A percentile compares a stretch with the other conserved stretches of the same genome.
These are phyloP conservation scores for Fusarium brachygibbosum DNA, from an alignment of 2,329 filamentous ascomycete species.

Conservation along the genomic window DNA sequence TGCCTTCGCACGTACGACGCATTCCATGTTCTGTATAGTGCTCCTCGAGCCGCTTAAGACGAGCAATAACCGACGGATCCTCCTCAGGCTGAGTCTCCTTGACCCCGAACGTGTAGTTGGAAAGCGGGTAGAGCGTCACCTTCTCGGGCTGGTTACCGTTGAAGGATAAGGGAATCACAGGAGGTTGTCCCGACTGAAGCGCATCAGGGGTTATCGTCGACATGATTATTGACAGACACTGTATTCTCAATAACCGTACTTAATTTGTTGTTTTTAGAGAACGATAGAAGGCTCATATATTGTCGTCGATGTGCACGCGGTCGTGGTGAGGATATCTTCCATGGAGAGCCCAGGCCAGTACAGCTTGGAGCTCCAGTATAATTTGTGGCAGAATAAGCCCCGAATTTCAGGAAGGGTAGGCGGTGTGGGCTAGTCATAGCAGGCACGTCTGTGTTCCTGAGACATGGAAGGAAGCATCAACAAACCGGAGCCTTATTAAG, in stretches of 20 bases:
- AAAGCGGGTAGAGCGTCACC: constrained; percentile 92
- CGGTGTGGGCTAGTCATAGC: constrained; percentile 15
- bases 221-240: constrained; percentile 64
- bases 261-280: not conserved
- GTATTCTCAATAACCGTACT: not conserved
- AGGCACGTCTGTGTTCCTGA: not conserved
- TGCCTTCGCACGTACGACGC: constrained; percentile 96
- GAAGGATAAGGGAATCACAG: constrained; percentile 85
- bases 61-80: constrained; percentile 93
- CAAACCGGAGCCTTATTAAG: not conserved
- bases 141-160: constrained; percentile 89
- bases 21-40: constrained; percentile 94
- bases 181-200: constrained; percentile 82
- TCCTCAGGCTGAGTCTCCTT: constrained; percentile 99
- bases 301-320: constrained; percentile 6
- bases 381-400: constrained; percentile 34
- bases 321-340: constrained; percentile 19
- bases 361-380: constrained; percentile 31
- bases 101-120: constrained; percentile 98
- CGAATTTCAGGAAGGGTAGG: constrained; percentile 15
- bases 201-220: constrained; percentile 84
- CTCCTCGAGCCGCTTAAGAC: constrained; percentile 93
- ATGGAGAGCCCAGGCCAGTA: constrained; percentile 21
- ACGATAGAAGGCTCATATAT: not conserved
- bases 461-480: not conserved